These are phyloP conservation scores for Boletus reticulatus DNA, from an alignment of 768 basidiomycete species.

Conservation along the genomic window DNA sequence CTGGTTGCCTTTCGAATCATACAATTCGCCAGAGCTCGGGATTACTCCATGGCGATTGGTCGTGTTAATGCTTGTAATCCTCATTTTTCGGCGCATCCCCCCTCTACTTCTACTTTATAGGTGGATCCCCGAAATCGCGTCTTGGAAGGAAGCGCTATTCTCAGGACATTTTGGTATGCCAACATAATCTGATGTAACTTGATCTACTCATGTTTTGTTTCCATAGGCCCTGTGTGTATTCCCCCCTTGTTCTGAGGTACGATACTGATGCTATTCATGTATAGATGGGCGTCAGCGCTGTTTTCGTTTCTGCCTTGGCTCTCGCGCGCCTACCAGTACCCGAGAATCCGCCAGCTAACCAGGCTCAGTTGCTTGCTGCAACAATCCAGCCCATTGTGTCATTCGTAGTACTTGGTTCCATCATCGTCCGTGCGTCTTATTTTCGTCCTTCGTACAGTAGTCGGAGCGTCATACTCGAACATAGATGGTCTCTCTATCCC, in stretches of 20 bases:
- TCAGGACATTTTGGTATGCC: conserved; percentile 81
- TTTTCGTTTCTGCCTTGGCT: conserved; percentile 84
- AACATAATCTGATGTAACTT: conserved; percentile 1
- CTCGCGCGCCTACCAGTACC: conserved; percentile 58
- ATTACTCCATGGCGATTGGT: conserved; percentile 71
- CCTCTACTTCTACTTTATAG: conserved; percentile 71
- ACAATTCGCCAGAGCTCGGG: conserved; percentile 54
- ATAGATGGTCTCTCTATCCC: conserved; percentile 70
- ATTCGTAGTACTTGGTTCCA: conserved; percentile 85
- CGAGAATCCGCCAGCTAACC: conserved; percentile 56
- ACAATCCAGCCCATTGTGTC: conserved; percentile 80
- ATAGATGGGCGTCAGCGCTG: conserved; percentile 89
- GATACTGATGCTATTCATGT: background rate
- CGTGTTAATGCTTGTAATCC: conserved; percentile 61
- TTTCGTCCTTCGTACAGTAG: background rate
- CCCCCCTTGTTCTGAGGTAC: background rate
- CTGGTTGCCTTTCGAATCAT: conserved; percentile 69
- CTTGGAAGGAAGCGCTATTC: conserved; percentile 86
- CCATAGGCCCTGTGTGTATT: conserved; percentile 50
- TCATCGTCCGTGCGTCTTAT: conserved; percentile 67
- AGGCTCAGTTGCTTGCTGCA: conserved; percentile 71
- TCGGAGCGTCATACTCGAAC: background rate
- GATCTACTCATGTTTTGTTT: conserved; percentile 1
- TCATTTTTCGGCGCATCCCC: conserved; percentile 80
- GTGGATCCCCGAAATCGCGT: conserved; percentile 84